Percentiles rank a stretch among this genome's conserved stretches.
phyloP scores from a whole-genome alignment of 2,329 filamentous ascomycete species.

The Alternaria brassicicola region DNA sequence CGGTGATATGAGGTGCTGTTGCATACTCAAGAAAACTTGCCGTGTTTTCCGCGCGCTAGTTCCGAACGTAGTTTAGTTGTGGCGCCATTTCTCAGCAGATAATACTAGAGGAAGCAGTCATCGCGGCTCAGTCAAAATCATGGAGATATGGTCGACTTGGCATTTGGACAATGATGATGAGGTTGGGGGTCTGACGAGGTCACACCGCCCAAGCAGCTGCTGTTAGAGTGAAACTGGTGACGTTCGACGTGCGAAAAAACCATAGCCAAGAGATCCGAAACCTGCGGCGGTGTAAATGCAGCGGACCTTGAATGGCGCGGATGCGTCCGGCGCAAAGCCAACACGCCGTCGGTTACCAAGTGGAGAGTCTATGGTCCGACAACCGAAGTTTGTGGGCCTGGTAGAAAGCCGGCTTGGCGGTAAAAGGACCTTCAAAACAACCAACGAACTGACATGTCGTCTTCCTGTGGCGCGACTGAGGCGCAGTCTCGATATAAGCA shows the following conservation, averaged over 20 bases:
- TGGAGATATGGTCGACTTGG: background rate
- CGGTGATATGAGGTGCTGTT: slow-evolving; percentile 14
- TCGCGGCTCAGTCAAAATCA: slow-evolving; percentile 10
- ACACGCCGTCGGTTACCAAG: background rate
- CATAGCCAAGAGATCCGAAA: background rate
- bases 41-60: slow-evolving; percentile 17
- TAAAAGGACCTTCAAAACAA: background rate
- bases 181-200: background rate
- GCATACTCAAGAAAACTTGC: slow-evolving; percentile 20
- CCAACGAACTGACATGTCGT: background rate
- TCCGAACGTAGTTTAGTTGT: slow-evolving; percentile 5
- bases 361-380: background rate
- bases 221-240: background rate
- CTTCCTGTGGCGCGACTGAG: background rate
- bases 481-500: background rate
- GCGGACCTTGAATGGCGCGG: background rate
- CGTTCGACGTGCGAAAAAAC: background rate
- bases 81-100: slow-evolving; percentile 14
- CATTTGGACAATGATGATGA: background rate
- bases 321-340: background rate
- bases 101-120: slow-evolving; percentile 13
- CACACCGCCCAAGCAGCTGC: background rate
- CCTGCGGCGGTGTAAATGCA: background rate
- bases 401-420: background rate
- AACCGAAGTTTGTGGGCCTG: background rate